Conservation (phyloP, 352 stramenopile genomes). For the Phytophthora sojae region DNA sequence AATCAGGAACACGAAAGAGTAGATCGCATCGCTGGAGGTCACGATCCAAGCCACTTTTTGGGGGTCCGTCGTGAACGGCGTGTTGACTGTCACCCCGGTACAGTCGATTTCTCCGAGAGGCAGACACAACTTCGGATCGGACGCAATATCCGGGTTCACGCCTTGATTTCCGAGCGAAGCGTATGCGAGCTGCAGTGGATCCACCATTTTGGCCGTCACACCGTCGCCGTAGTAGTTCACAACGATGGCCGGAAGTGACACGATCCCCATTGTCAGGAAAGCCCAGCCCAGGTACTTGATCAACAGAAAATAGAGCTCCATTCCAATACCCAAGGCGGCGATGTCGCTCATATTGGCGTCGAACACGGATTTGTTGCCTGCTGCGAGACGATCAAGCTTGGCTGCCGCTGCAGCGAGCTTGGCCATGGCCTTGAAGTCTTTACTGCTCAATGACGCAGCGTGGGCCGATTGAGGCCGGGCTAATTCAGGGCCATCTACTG, state of each 20-base stretch:
- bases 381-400: constrained; percentile 64
- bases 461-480: constrained; percentile 12
- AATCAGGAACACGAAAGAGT: constrained; percentile 75
- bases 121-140: constrained; percentile 50
- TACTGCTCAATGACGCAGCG: constrained; percentile 43
- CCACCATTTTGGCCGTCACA: constrained; percentile 67
- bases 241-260: constrained; percentile 68
- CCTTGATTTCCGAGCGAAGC: constrained; percentile 83
- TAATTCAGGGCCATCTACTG: neutral
- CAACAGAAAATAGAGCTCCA: constrained; percentile 89
- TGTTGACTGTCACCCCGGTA: constrained; percentile 68
- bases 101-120: constrained; percentile 75
- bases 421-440: constrained; percentile 65
- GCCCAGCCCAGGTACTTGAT: constrained; percentile 74
- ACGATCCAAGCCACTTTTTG: constrained; percentile 77
- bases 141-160: constrained; percentile 64
- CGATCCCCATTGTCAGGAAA: constrained; percentile 77
- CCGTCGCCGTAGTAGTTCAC: constrained; percentile 76
- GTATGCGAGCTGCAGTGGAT: constrained; percentile 77
- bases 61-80: constrained; percentile 70
- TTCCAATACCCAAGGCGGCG: constrained; percentile 76
- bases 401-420: constrained; percentile 49
- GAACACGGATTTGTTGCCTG: constrained; percentile 70
- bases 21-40: constrained; percentile 64
- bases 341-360: constrained; percentile 78